Conservation (phyloP, 2,329 filamentous ascomycete species). For the Neopestalotiopsis sp. region DNA sequence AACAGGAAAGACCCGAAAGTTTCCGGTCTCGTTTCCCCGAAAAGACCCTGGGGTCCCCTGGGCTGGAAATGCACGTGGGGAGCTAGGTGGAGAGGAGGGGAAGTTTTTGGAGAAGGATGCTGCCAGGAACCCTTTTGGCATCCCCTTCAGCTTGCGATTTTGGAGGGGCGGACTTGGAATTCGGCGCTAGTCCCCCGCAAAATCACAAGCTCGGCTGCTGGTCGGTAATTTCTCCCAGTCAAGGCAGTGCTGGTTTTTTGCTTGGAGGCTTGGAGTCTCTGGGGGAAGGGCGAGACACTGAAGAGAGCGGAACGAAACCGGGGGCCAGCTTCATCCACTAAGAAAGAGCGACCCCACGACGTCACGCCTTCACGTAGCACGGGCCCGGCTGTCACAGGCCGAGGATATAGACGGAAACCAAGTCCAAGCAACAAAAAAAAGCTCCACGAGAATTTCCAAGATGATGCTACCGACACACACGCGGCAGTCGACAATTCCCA, state of each 20-base stretch:
- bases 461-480: not conserved
- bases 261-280: not conserved
- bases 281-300: slow-evolving; percentile 7
- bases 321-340: slow-evolving; percentile 22
- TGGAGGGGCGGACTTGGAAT: not conserved
- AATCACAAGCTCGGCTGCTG: slow-evolving; percentile 63
- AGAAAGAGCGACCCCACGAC: slow-evolving; percentile 15
- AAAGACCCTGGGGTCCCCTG: not conserved
- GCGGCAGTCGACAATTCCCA: not conserved
- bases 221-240: slow-evolving; percentile 49
- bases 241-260: too few relatives aligned
- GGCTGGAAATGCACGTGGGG: not conserved
- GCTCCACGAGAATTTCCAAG: not conserved
- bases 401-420: not conserved
- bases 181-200: slow-evolving; percentile 48
- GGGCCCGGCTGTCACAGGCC: slow-evolving; percentile 15
- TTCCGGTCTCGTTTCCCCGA: not conserved
- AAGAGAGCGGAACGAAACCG: slow-evolving; percentile 31
- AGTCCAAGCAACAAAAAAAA: not conserved
- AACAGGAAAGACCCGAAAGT: not conserved
- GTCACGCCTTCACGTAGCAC: not conserved
- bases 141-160: too few relatives aligned
- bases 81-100: not conserved
- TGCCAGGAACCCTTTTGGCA: too few relatives aligned
- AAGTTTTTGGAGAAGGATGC: not conserved